Evolutionary conservation across 108 stramenopile genomes (phyloP).

Genomic region (Epithemia pelagica): DNA sequence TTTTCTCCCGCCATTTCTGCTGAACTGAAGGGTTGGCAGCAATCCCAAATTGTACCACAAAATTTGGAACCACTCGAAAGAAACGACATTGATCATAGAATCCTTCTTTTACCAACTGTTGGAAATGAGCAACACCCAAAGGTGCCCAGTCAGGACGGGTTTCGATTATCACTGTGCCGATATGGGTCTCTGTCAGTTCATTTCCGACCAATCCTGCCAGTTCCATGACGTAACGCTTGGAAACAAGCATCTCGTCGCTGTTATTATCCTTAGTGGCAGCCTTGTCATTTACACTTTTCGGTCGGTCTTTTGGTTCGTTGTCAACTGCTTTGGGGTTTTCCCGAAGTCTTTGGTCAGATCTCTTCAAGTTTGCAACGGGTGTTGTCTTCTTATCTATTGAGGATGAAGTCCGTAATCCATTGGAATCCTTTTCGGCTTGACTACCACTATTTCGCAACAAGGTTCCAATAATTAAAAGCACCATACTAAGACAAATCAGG

Average conservation of each 20-base stretch:
- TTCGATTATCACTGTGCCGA: slow-evolving; percentile 42
- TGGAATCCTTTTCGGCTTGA: background rate
- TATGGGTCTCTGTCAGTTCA: slow-evolving; percentile 1
- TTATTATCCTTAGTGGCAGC: background rate
- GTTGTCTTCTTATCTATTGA: background rate
- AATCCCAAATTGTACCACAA: slow-evolving; percentile 86
- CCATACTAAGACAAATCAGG: background rate
- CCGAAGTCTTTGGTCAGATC: no score
- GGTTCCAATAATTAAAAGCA: background rate
- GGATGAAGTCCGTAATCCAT: background rate
- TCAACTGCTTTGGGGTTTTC: background rate
- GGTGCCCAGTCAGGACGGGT: slow-evolving; percentile 68
- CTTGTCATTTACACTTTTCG: background rate
- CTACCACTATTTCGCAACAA: background rate
- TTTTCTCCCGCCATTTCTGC: slow-evolving; percentile 22
- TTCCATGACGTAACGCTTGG: background rate
- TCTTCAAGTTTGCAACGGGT: no score
- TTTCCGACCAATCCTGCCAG: background rate
- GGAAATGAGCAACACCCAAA: slow-evolving; percentile 62
- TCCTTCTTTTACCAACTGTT: slow-evolving; percentile 38
- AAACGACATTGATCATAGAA: slow-evolving; percentile 69
- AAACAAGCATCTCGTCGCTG: background rate
- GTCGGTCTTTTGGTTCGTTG: no score
- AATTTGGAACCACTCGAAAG: slow-evolving; percentile 64
- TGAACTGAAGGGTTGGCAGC: slow-evolving; percentile 51